Evolutionary conservation across 148 eudicot species (phyloP).

Genomic region (Rhododendron williamsianum): DNA sequence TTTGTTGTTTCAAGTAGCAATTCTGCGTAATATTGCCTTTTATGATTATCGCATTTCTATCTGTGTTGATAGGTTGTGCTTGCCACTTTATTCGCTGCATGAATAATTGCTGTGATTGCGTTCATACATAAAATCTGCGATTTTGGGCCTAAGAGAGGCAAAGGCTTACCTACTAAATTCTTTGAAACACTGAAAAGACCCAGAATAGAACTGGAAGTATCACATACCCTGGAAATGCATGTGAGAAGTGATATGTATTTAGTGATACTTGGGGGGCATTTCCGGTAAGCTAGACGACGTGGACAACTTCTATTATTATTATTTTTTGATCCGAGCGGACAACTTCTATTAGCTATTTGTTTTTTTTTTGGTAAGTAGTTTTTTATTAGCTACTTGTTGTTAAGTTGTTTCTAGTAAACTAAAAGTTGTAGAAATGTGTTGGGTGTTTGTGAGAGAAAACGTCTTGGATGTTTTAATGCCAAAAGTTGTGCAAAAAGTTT

Average conservation of each 20-base stretch:
- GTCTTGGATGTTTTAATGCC: no score
- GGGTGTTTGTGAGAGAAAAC: no score
- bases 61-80: background rate
- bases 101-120: background rate
- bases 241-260: background rate
- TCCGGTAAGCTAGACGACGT: no score
- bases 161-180: background rate
- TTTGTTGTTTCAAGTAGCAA: background rate
- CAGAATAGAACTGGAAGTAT: background rate
- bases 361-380: no score
- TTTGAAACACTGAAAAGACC: background rate
- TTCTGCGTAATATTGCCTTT: background rate
- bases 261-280: no score
- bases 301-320: no score
- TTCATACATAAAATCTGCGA: background rate
- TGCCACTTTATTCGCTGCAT: background rate
- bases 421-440: no score
- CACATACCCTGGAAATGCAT: background rate
- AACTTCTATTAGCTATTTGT: no score
- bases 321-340: no score
- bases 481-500: no score
- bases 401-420: no score
- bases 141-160: background rate
- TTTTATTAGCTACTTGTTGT: no score
- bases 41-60: background rate